Evolutionary conservation across 495 filamentous ascomycete genomes (phyloP).

Genomic region (Lophiotrema nucula): DNA sequence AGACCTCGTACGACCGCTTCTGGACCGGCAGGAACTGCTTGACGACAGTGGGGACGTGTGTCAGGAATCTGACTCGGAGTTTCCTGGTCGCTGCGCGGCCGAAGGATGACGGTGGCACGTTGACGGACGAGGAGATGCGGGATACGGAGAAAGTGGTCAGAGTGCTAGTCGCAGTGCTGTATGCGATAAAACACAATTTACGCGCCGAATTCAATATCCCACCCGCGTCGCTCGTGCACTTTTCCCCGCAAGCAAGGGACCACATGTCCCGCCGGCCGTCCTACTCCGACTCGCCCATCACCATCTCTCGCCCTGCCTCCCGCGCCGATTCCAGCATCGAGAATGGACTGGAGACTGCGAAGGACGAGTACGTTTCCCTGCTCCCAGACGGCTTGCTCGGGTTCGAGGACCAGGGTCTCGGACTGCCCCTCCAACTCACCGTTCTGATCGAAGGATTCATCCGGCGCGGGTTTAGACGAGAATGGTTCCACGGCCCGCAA

Average conservation of each 20-base stretch:
- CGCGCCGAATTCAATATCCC: slow-evolving; percentile 60
- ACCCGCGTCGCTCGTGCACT: slow-evolving; percentile 8
- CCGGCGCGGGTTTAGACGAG: slow-evolving; percentile 56
- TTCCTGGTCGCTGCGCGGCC: slow-evolving; percentile 46
- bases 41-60: slow-evolving; percentile 55
- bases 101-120: slow-evolving; percentile 12
- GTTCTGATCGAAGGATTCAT: slow-evolving; percentile 71
- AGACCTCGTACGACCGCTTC: slow-evolving; percentile 69
- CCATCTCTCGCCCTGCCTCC: background rate
- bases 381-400: slow-evolving; percentile 59
- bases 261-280: background rate
- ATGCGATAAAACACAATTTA: slow-evolving; percentile 72
- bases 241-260: background rate
- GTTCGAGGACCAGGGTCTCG: slow-evolving; percentile 63
- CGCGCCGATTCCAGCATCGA: background rate
- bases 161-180: slow-evolving; percentile 69
- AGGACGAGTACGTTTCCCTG: slow-evolving; percentile 60
- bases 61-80: slow-evolving; percentile 63
- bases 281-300: too few relatives aligned
- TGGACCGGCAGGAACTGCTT: slow-evolving; percentile 67
- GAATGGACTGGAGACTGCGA: slow-evolving; percentile 38
- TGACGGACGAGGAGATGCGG: slow-evolving; percentile 42
- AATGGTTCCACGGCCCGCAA: slow-evolving; percentile 62
- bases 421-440: slow-evolving; percentile 64
- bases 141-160: slow-evolving; percentile 61